A percentile compares a stretch with the other conserved stretches of the same genome.
Conservation (phyloP, 179 eudicot genomes). For the Spergularia azorica region DNA sequence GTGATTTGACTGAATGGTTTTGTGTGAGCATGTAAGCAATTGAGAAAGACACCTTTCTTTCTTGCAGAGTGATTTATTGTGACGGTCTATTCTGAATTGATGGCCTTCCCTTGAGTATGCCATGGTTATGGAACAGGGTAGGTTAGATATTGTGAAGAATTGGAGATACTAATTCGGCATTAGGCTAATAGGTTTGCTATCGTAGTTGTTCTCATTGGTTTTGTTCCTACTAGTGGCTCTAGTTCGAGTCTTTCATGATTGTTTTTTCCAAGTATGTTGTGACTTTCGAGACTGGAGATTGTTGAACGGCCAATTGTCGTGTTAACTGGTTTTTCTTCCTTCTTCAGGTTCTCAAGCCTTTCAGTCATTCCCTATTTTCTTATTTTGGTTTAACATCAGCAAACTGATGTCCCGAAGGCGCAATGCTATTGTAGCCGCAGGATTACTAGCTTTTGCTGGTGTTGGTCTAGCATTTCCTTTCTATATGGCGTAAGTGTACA, state of each 20-base stretch:
- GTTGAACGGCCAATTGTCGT: not conserved
- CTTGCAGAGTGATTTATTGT: not conserved
- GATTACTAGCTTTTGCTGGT: constrained; percentile 77
- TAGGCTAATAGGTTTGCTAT: no score
- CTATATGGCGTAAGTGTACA: constrained; percentile 84
- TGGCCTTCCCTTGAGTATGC: not conserved
- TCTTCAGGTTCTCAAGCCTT: not conserved
- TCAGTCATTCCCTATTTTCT: not conserved
- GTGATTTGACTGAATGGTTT: not conserved
- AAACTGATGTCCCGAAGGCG: constrained; percentile 61
- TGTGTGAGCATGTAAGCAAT: not conserved
- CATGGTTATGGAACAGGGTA: not conserved
- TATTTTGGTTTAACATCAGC: constrained; percentile 3
- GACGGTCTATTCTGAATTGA: not conserved
- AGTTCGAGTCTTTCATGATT: not conserved
- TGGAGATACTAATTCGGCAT: no score
- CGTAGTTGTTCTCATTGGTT: no score
- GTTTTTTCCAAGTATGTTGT: not conserved
- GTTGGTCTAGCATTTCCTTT: constrained; percentile 87
- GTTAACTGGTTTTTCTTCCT: no score
- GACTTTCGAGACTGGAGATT: not conserved
- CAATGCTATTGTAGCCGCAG: constrained; percentile 71
- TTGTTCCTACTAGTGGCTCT: no score
- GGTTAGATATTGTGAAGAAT: no score
- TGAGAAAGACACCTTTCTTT: not conserved